Base-by-base conservation (phyloP, 148 eudicot species). In the Vaccinium macrocarpon region DNA sequence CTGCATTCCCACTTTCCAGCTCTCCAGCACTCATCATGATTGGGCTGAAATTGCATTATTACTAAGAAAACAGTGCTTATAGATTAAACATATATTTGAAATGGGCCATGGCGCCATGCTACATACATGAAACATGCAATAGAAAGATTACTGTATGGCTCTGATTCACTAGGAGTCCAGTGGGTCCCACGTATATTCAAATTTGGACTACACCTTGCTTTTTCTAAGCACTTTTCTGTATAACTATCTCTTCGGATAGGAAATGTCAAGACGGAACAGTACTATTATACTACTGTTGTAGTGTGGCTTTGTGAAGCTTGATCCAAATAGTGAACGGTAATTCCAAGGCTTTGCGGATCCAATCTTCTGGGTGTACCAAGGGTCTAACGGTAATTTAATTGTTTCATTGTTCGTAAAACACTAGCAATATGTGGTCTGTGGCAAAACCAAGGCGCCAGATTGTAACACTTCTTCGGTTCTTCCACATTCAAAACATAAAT, bases 11-110 rank as follows among this genome's bases (percentile, higher is more conserved):
- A 81, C 88, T 87, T 81, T 87, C 88, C 86, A 87, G 57, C 82
- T 87, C 88, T 87, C 88, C 88, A 23, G 88, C 86, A 76, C 88
- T 87, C 88, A 87, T 88, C 89, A 88, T 88, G 84, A 88, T 88
- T 50, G 87, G 89, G 85, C 89, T 88, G 89, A 71, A 66, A 76
- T 55, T 23, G 16, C 78, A 82, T 27, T 25, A 49, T 14, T 8
- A 66, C 61, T n/a, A 66, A 59, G 81, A 53, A 78, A 78, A 78
- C 62, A 78, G 18, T 48, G 13, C 32, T 76, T 49, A 48, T 19
- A 49, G 32, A 10, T 10, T 18, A 49, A 76, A 10, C 70, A 23
- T 4, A 23, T 25, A 23, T 64, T 62, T 62, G 70, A 62, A 62
- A 62, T 64, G 71, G 71, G 68, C 29, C 23, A 64, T n/a, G 29